A percentile compares a stretch with the other conserved stretches of the same genome.
phyloP scores from a whole-genome alignment of 2,329 filamentous ascomycete species.

The Didymella glomerata region DNA sequence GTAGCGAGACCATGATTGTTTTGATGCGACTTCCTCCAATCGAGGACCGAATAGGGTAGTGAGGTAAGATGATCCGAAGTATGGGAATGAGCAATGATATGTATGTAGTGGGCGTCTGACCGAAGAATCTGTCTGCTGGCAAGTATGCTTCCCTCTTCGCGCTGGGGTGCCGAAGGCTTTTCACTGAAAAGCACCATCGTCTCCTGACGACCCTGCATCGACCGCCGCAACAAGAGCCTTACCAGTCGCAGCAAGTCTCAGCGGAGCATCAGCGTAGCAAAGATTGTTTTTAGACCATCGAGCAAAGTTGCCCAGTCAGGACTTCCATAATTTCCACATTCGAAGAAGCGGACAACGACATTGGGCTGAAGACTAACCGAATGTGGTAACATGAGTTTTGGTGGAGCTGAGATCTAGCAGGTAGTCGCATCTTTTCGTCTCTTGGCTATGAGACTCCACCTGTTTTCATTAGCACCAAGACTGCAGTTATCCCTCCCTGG shows the following conservation, averaged over 20 bases:
- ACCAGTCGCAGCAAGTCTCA: constrained; percentile 11
- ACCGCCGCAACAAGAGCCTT: not conserved
- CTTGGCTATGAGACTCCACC: constrained; percentile 10
- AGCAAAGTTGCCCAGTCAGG: constrained; percentile 12
- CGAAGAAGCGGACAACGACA: constrained; percentile 1
- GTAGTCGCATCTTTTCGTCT: constrained; percentile 13
- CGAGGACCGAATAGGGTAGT: not conserved
- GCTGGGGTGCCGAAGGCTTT: constrained; percentile 10
- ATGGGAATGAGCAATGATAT: constrained; percentile 1
- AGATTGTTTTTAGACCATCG: constrained; percentile 3
- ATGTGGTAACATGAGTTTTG: constrained; percentile 12
- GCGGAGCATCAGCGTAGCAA: constrained; percentile 7
- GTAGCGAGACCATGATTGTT: constrained; percentile 13
- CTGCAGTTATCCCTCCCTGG: constrained; percentile 6
- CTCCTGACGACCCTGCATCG: constrained; percentile 9
- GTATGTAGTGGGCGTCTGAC: constrained; percentile 1
- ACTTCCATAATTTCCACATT: constrained; percentile 18
- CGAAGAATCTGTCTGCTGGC: not conserved
- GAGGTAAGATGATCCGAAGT: not conserved
- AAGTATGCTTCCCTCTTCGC: not conserved
- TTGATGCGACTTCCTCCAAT: not conserved
- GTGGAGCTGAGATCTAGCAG: constrained; percentile 21
- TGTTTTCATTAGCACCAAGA: constrained; percentile 6
- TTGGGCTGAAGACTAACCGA: constrained; percentile 13
- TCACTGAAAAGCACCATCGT: constrained; percentile 11